Conservation (phyloP, 768 basidiomycete genomes). For the Tephrocybe rancida region DNA sequence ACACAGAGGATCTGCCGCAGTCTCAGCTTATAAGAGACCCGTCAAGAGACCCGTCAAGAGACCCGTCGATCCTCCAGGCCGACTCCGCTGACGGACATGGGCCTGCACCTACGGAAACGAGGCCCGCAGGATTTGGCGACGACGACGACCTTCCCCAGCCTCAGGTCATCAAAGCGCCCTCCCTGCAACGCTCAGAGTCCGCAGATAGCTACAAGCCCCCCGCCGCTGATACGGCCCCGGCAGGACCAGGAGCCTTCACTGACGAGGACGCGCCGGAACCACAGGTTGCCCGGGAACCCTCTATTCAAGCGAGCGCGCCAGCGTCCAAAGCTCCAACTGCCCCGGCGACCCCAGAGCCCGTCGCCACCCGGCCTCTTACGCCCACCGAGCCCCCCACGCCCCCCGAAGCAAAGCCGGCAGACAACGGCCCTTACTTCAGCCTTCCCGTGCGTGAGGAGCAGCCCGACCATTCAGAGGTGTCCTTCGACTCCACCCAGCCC, state of each 20-base stretch:
- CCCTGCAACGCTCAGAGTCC: background rate
- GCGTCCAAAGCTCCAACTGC: background rate
- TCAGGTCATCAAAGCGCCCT: background rate
- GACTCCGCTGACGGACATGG: constrained; percentile 18
- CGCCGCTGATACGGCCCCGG: background rate
- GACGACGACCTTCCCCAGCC: background rate
- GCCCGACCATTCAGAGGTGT: background rate
- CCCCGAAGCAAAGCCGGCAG: background rate
- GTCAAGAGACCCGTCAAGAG: constrained; percentile 23
- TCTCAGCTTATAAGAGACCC: constrained; percentile 32
- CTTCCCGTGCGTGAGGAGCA: constrained; percentile 11
- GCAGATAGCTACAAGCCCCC: background rate
- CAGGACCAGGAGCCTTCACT: background rate
- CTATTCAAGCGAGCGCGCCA: background rate
- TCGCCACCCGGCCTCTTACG: background rate
- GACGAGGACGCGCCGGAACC: background rate
- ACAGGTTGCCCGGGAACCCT: background rate
- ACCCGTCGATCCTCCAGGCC: constrained; percentile 28
- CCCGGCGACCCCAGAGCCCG: constrained; percentile 1
- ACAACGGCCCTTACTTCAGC: constrained; percentile 14
- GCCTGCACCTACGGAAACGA: background rate
- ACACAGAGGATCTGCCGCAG: constrained; percentile 46
- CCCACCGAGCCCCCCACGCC: background rate
- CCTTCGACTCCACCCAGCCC: background rate
- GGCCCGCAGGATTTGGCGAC: constrained; percentile 3